Percentiles rank a stretch among this genome's conserved stretches.
phyloP scores from a whole-genome alignment of 208 protist species.

The Acanthamoeba royreba region DNA sequence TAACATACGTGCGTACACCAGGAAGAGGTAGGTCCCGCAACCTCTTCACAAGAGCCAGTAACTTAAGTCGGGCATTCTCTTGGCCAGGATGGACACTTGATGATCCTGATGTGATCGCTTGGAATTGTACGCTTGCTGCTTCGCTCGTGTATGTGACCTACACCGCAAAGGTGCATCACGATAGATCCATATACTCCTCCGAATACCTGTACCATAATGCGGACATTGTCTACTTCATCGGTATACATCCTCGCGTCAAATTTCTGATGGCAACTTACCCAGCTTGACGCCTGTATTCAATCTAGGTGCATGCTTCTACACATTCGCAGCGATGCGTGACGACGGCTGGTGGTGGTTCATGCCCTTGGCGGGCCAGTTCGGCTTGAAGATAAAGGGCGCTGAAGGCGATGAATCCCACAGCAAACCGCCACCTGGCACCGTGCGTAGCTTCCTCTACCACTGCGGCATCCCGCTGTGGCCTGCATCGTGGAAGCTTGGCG shows the following conservation, averaged over 20 bases:
- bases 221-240: neutral
- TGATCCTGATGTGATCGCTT: neutral
- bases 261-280: too few relatives aligned
- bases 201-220: neutral
- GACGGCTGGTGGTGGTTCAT: neutral
- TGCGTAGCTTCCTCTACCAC: neutral
- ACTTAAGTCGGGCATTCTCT: too few relatives aligned
- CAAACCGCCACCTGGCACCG: neutral
- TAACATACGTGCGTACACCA: neutral
- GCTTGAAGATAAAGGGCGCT: neutral
- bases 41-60: too few relatives aligned
- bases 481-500: neutral
- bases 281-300: too few relatives aligned
- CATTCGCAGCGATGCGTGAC: neutral
- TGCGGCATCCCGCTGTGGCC: neutral
- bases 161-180: neutral
- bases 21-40: too few relatives aligned
- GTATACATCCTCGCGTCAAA: neutral
- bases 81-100: neutral
- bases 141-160: neutral
- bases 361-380: neutral
- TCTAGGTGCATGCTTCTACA: neutral
- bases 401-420: neutral
- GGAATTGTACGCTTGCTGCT: neutral
- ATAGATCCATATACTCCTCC: neutral